Percentiles rank a stretch among this genome's conserved stretches.
Evolutionary conservation across 495 filamentous ascomycete species (phyloP).

Genomic region (Hypoxylon trugodes): DNA sequence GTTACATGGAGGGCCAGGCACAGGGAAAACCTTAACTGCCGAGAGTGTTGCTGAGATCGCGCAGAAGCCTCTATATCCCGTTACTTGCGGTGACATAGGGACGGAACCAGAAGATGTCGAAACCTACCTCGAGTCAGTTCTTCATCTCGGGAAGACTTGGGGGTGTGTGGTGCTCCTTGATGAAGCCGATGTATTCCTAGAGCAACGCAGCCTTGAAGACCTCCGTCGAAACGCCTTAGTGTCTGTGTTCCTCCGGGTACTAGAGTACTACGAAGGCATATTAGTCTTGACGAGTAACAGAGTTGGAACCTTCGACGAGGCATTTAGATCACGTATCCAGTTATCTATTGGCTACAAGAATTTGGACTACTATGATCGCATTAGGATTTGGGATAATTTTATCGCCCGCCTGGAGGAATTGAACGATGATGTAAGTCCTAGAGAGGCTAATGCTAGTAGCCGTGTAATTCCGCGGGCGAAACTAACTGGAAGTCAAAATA

Average conservation of each 20-base stretch:
- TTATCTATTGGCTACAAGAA: conserved; percentile 50
- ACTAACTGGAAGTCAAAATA: not conserved
- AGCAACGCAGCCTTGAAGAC: conserved; percentile 51
- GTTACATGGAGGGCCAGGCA: conserved; percentile 60
- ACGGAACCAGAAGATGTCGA: conserved; percentile 56
- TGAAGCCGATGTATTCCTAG: conserved; percentile 48
- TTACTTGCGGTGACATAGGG: conserved; percentile 64
- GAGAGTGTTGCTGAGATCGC: conserved; percentile 59
- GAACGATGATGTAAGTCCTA: conserved; percentile 5
- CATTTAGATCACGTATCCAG: conserved; percentile 54
- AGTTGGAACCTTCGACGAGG: conserved; percentile 41
- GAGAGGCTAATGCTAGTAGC: too few species aligned
- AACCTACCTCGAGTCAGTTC: conserved; percentile 54
- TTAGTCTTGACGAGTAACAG: conserved; percentile 45
- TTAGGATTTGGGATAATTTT: conserved; percentile 52
- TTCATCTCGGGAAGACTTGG: conserved; percentile 59
- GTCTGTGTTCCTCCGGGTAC: conserved; percentile 58
- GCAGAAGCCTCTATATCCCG: conserved; percentile 57
- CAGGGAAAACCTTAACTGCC: conserved; percentile 64
- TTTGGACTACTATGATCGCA: conserved; percentile 39
- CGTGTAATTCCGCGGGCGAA: not conserved
- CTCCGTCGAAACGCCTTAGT: conserved; percentile 59
- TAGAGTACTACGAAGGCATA: conserved; percentile 63
- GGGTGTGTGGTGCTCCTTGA: conserved; percentile 42
- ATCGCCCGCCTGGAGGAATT: conserved; percentile 34